phyloP scores from a whole-genome alignment of 1,284 basidiomycete genomes.

The Microbotryum scabiosae region DNA sequence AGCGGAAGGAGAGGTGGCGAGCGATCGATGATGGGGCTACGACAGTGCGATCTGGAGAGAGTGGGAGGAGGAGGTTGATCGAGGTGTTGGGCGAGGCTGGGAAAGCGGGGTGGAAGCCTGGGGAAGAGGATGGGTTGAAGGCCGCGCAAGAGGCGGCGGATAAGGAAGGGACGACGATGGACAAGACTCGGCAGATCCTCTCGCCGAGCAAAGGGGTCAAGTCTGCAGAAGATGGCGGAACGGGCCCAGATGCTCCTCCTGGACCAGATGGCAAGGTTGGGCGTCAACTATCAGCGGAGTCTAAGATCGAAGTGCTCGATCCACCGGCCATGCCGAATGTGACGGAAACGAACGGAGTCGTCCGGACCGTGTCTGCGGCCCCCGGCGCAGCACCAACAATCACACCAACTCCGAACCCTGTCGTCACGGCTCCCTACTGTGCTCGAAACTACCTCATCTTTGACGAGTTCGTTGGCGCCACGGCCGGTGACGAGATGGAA shows the following conservation, averaged over 20 bases:
- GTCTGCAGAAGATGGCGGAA: no score
- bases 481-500: constrained; percentile 62
- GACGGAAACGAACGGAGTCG: neutral
- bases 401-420: no score
- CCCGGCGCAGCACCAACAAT: no score
- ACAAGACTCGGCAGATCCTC: no score
- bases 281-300: neutral
- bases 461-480: constrained; percentile 26
- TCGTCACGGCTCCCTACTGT: constrained; percentile 17
- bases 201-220: no score
- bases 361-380: no score
- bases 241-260: neutral
- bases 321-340: neutral
- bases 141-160: neutral
- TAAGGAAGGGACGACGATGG: no score
- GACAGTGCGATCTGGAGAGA: neutral
- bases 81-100: constrained; percentile 23
- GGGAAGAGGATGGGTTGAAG: neutral
- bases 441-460: constrained; percentile 43
- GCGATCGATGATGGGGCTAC: neutral
- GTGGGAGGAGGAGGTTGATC: constrained; percentile 15
- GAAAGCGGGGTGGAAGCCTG: constrained; percentile 18
- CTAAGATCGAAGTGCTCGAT: constrained; percentile 1
- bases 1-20: constrained; percentile 4
- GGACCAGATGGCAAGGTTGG: neutral